A percentile compares a stretch with the other conserved stretches of the same genome.
phyloP scores from a whole-genome alignment of 2,329 filamentous ascomycete species.

The Aspergillus viridinutans region DNA sequence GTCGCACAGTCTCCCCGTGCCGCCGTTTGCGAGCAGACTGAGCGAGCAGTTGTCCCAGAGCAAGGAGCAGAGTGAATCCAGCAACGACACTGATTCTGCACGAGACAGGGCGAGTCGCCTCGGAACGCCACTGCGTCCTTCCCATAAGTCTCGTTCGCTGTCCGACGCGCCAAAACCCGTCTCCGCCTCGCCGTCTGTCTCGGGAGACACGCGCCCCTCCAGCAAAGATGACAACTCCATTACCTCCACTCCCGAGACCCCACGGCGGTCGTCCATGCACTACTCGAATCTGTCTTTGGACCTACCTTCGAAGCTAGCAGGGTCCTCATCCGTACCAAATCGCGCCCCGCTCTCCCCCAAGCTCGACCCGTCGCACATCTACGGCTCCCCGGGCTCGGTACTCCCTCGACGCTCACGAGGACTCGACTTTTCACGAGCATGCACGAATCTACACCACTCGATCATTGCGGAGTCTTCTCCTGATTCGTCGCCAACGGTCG shows the following conservation, averaged over 20 bases:
- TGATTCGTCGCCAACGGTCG: conserved; percentile 83
- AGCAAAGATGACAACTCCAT: conserved; percentile 66
- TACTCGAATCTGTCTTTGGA: conserved; percentile 65
- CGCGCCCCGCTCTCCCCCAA: conserved; percentile 75
- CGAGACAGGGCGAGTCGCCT: conserved; percentile 14
- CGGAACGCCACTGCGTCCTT: conserved; percentile 23
- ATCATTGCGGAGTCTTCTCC: conserved; percentile 87
- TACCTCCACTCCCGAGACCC: conserved; percentile 59
- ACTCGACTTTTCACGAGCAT: conserved; percentile 87
- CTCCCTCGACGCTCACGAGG: conserved; percentile 84
- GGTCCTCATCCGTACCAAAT: conserved; percentile 51
- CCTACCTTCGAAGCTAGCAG: conserved; percentile 54
- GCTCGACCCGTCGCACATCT: conserved; percentile 76
- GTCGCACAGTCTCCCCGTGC: conserved; percentile 17
- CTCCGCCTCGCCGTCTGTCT: conserved; percentile 57
- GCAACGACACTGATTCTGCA: conserved; percentile 7
- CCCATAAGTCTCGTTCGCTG: conserved; percentile 58
- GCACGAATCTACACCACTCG: conserved; percentile 91
- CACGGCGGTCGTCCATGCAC: conserved; percentile 63
- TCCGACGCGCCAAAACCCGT: conserved; percentile 61
- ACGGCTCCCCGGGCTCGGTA: conserved; percentile 81
- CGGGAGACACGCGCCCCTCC: conserved; percentile 49
- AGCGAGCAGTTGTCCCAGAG: conserved; percentile 34
- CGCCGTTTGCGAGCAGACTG: conserved; percentile 33
- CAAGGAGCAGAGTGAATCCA: conserved; percentile 15